Conservation (phyloP, 441 rosid species). For the Brassica hybrid region DNA sequence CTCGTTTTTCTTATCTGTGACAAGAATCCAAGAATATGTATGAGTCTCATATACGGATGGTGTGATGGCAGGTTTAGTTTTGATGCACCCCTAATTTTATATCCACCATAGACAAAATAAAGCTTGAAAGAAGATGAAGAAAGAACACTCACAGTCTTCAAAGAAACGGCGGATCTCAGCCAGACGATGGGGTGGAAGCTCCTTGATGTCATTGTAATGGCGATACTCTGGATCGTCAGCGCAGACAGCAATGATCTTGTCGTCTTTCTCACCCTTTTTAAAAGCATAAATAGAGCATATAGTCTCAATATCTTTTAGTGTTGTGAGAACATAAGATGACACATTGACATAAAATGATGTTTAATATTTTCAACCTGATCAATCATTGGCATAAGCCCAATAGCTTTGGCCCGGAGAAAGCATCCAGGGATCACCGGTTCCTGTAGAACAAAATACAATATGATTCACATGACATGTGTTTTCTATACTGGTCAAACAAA, state of each 20-base stretch:
- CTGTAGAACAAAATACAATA: slow-evolving; percentile 39
- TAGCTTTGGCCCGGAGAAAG: slow-evolving; percentile 81
- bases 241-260: slow-evolving; percentile 77
- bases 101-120: neutral
- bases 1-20: too few species aligned
- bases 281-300: slow-evolving; percentile 14
- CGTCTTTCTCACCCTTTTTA: slow-evolving; percentile 79
- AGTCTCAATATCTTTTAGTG: slow-evolving; percentile 1
- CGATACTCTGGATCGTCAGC: slow-evolving; percentile 81
- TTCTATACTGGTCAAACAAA: too few species aligned
- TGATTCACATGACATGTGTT: slow-evolving; percentile 4
- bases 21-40: too few species aligned
- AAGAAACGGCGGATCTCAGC: slow-evolving; percentile 83
- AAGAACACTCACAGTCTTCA: slow-evolving; percentile 67
- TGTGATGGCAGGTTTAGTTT: too few species aligned
- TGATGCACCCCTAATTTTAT: neutral
- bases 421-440: slow-evolving; percentile 86
- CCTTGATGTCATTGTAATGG: slow-evolving; percentile 67
- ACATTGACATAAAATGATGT: slow-evolving; percentile 20
- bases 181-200: slow-evolving; percentile 78
- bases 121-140: slow-evolving; percentile 4
- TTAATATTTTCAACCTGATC: slow-evolving; percentile 62
- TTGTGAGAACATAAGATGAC: neutral
- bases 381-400: slow-evolving; percentile 86
- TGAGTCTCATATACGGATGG: too few species aligned